phyloP scores from a whole-genome alignment of 352 stramenopile genomes.

The Globisporangium apiculatum region DNA sequence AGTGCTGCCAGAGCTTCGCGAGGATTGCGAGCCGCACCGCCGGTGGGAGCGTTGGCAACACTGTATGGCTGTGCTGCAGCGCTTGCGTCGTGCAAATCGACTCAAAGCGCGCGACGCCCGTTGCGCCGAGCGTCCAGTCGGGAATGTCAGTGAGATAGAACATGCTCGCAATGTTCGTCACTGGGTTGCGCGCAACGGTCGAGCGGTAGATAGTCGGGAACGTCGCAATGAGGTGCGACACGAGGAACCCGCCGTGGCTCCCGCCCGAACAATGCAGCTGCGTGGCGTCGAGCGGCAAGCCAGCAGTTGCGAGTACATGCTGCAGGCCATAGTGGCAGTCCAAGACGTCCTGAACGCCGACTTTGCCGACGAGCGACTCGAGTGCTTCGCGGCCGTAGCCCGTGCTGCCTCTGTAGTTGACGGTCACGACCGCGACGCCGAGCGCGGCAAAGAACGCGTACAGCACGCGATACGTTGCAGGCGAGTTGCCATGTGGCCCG shows the following conservation, averaged over 20 bases:
- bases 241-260: slow-evolving; percentile 94
- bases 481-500: slow-evolving; percentile 87
- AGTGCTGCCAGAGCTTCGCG: slow-evolving; percentile 83
- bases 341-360: slow-evolving; percentile 90
- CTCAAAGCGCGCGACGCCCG: slow-evolving; percentile 82
- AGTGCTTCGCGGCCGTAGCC: slow-evolving; percentile 89
- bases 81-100: slow-evolving; percentile 68
- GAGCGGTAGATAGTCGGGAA: slow-evolving; percentile 94
- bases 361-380: slow-evolving; percentile 86
- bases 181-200: slow-evolving; percentile 86
- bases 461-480: slow-evolving; percentile 78
- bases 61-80: slow-evolving; percentile 20
- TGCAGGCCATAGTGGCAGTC: slow-evolving; percentile 87
- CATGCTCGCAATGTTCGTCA: slow-evolving; percentile 92
- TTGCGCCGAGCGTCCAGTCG: slow-evolving; percentile 92
- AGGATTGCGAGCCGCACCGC: slow-evolving; percentile 53
- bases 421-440: slow-evolving; percentile 87
- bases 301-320: slow-evolving; percentile 58
- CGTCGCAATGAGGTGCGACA: slow-evolving; percentile 89
- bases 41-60: slow-evolving; percentile 28
- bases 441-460: slow-evolving; percentile 88
- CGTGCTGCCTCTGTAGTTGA: slow-evolving; percentile 96
- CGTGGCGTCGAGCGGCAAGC: slow-evolving; percentile 54
- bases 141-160: slow-evolving; percentile 94
- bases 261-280: slow-evolving; percentile 91